Conservation (phyloP, 148 eudicot species). For the Rhododendron ovatum region DNA sequence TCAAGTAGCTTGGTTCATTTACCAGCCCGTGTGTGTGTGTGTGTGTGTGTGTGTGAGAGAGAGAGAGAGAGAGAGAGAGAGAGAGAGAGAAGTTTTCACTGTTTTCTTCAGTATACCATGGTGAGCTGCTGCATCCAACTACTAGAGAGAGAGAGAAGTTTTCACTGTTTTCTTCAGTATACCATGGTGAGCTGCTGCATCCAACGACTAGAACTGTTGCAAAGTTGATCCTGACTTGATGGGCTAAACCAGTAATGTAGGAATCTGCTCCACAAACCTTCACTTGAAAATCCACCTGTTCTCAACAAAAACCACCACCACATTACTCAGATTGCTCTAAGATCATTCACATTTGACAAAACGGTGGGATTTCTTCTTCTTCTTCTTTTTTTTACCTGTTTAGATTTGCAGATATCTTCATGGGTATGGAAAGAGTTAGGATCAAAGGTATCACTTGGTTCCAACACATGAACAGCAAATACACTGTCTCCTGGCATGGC, state of each 20-base stretch:
- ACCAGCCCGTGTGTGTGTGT: not conserved
- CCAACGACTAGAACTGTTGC: slow-evolving; percentile 32
- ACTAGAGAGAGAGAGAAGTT: too few relatives aligned
- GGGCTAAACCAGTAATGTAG: slow-evolving; percentile 16
- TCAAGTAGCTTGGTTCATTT: not conserved
- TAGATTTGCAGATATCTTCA: slow-evolving; percentile 40
- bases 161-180: too few relatives aligned
- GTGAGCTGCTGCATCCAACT: slow-evolving; percentile 25
- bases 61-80: not conserved
- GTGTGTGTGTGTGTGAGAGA: not conserved
- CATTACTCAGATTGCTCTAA: not conserved
- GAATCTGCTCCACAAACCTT: slow-evolving; percentile 27
- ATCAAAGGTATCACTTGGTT: slow-evolving; percentile 24
- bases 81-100: not conserved
- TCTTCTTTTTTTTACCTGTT: slow-evolving; percentile 8
- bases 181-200: too few relatives aligned
- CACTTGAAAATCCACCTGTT: slow-evolving; percentile 36
- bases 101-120: slow-evolving; percentile 14
- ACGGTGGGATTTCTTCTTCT: not conserved
- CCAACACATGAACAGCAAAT: slow-evolving; percentile 36
- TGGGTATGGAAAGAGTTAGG: slow-evolving; percentile 30
- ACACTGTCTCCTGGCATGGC: slow-evolving; percentile 26
- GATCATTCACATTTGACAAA: not conserved
- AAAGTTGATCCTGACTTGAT: slow-evolving; percentile 28
- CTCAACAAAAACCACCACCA: not conserved